Conservation (phyloP, 2,329 filamentous ascomycete species). For the Cytospora leucostoma region DNA sequence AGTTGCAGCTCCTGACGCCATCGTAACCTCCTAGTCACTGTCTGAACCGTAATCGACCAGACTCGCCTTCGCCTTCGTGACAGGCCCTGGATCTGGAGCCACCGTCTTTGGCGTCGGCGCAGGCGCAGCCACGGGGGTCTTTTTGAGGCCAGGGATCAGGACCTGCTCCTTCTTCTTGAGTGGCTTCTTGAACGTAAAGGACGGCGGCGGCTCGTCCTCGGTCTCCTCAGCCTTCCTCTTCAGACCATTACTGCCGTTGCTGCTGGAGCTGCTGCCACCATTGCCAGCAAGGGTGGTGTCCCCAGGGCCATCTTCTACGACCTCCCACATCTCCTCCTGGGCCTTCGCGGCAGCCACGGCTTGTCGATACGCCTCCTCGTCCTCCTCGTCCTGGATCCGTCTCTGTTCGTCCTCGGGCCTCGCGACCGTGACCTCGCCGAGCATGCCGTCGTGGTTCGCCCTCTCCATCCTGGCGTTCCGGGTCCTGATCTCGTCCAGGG, state of each 20-base stretch:
- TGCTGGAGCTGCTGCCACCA: conserved; percentile 32
- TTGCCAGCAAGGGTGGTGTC: not conserved
- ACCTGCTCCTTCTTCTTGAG: conserved; percentile 85
- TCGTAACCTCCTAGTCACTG: conserved; percentile 11
- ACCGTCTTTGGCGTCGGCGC: not conserved
- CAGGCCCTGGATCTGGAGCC: conserved; percentile 4
- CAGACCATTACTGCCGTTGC: conserved; percentile 34
- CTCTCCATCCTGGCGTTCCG: conserved; percentile 86
- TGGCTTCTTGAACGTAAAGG: conserved; percentile 71
- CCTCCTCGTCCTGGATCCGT: conserved; percentile 63
- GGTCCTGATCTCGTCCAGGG: conserved; percentile 89
- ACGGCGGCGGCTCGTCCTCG: conserved; percentile 40
- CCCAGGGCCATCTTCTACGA: conserved; percentile 50
- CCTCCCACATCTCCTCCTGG: conserved; percentile 46
- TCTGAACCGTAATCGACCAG: conserved; percentile 19
- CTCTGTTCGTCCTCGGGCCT: conserved; percentile 59
- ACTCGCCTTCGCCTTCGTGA: conserved; percentile 13
- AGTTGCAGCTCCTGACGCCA: conserved; percentile 12
- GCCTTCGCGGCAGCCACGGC: conserved; percentile 71
- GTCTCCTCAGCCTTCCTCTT: conserved; percentile 39
- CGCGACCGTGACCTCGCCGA: conserved; percentile 54
- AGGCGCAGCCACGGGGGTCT: conserved; percentile 54
- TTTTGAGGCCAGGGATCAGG: conserved; percentile 81
- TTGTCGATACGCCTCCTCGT: conserved; percentile 75
- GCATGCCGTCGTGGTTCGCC: conserved; percentile 67